Conservation (phyloP, 2,329 filamentous ascomycete genomes). For the Fonsecaea erecta region DNA sequence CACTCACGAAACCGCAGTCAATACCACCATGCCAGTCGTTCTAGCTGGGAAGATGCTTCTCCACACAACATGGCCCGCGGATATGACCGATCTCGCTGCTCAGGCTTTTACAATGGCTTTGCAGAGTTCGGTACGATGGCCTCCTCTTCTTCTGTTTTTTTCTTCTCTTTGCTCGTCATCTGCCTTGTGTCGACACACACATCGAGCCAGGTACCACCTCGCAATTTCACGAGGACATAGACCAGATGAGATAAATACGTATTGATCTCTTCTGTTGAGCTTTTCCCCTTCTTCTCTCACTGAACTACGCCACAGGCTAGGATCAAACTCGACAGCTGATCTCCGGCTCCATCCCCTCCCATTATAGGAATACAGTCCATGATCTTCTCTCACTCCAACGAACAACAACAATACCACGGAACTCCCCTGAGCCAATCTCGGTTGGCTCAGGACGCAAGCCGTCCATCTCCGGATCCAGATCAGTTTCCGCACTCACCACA, state of each 20-base stretch:
- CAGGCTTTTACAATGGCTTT: neutral
- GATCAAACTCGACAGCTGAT: neutral
- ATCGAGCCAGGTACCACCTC: neutral
- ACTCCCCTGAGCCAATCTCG: constrained; percentile 24
- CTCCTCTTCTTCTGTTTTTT: neutral
- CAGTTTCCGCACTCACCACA: neutral
- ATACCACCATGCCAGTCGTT: too few relatives aligned
- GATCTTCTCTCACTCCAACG: constrained; percentile 22
- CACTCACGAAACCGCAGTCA: neutral
- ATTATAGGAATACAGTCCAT: constrained; percentile 20
- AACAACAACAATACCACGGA: constrained; percentile 24
- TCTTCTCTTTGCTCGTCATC: constrained; percentile 16
- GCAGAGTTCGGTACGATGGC: constrained; percentile 2
- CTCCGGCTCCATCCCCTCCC: neutral
- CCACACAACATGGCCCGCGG: neutral
- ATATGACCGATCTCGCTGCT: neutral
- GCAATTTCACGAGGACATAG: neutral
- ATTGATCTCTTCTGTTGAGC: neutral
- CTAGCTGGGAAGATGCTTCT: neutral
- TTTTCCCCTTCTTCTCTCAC: neutral
- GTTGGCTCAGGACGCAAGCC: constrained; percentile 30
- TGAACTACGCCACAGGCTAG: neutral
- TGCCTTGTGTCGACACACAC: neutral
- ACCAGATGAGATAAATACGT: neutral
- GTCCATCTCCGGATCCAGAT: neutral